These are phyloP conservation scores for Kregervanrija fluxuum DNA, from an alignment of 805 yeast species.

Conservation along the genomic window DNA sequence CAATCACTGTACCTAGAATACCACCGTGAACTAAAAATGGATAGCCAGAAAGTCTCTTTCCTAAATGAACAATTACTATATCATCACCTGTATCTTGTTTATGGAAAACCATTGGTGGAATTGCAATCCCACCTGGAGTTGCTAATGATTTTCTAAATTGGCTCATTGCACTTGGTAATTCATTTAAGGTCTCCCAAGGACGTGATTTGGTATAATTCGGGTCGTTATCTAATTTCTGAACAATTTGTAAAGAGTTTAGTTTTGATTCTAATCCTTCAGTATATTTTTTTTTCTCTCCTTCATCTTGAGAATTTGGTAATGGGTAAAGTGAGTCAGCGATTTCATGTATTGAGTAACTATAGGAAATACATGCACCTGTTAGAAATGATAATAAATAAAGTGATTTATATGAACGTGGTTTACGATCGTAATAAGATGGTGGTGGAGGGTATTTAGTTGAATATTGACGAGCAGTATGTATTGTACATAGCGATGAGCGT, in stretches of 20 bases:
- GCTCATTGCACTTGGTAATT: conserved; percentile 9
- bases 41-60: conserved; percentile 74
- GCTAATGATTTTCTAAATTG: conserved; percentile 42
- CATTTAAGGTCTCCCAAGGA: conserved; percentile 41
- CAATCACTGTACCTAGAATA: conserved; percentile 69
- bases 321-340: conserved; percentile 18
- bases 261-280: conserved; percentile 35
- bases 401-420: conserved; percentile 1
- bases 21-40: conserved; percentile 91
- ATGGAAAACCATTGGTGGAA: conserved; percentile 64
- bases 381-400: conserved; percentile 15
- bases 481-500: too few relatives aligned
- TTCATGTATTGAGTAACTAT: conserved; percentile 24
- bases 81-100: conserved; percentile 50
- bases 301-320: conserved; percentile 12
- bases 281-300: conserved; percentile 18
- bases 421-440: conserved; percentile 9
- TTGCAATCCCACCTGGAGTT: conserved; percentile 73
- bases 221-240: conserved; percentile 36
- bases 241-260: conserved; percentile 43
- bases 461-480: background rate
- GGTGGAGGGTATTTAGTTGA: conserved; percentile 16
- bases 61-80: conserved; percentile 66
- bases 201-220: conserved; percentile 31
- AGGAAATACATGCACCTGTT: conserved; percentile 21